These are phyloP conservation scores for Chaetomium cochliodes DNA, from an alignment of 495 filamentous ascomycete species.

Conservation along the genomic window DNA sequence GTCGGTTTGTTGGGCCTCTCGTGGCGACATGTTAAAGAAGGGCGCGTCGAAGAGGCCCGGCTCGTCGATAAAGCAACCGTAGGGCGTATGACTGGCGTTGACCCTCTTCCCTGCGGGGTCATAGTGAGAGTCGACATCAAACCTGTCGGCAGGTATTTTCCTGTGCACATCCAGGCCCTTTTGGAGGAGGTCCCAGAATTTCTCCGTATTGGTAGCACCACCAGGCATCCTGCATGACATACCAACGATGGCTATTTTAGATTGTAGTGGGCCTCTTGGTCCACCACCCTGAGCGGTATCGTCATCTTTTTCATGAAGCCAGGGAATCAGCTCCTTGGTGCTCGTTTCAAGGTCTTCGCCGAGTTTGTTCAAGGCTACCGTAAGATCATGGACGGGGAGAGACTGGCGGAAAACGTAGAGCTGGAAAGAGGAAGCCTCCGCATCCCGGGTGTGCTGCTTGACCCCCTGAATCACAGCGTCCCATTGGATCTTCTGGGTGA, in stretches of 20 bases:
- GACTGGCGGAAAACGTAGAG: no score
- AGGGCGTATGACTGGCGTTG: slow-evolving; percentile 79
- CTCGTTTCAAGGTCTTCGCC: neutral
- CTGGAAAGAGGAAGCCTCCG: no score
- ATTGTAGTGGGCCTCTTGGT: slow-evolving; percentile 15
- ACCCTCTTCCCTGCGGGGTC: slow-evolving; percentile 71
- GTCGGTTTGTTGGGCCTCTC: slow-evolving; percentile 85
- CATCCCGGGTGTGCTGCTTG: no score
- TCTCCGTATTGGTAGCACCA: slow-evolving; percentile 56
- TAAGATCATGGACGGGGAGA: no score
- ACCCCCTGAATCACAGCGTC: no score
- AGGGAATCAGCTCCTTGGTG: neutral
- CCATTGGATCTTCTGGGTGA: no score
- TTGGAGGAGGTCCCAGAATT: slow-evolving; percentile 69
- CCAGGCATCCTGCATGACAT: slow-evolving; percentile 74
- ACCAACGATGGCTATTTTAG: slow-evolving; percentile 68
- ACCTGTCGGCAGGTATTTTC: slow-evolving; percentile 68
- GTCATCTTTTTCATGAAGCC: no score
- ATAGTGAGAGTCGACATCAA: slow-evolving; percentile 75
- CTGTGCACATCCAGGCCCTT: slow-evolving; percentile 61
- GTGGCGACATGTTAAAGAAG: slow-evolving; percentile 96
- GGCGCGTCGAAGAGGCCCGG: slow-evolving; percentile 80
- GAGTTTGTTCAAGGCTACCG: no score
- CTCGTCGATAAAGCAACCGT: slow-evolving; percentile 86
- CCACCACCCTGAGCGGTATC: no score